These are phyloP conservation scores for Chernovozyma sophiae-reginae DNA, from an alignment of 1,139 yeast genomes.

Conservation along the genomic window DNA sequence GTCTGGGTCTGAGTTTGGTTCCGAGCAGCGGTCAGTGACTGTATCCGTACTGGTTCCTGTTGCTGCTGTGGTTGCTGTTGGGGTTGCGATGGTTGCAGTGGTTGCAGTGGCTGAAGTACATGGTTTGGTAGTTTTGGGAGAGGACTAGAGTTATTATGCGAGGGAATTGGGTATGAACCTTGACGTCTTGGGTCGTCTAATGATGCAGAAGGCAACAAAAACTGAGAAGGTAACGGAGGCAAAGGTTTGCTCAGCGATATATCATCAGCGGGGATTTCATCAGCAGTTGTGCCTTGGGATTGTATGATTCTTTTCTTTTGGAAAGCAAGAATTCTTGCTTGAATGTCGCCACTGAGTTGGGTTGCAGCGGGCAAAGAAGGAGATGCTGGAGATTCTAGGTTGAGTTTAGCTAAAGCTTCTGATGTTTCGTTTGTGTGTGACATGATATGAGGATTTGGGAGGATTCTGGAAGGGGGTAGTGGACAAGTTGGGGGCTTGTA, in stretches of 20 bases:
- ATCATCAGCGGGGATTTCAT: conserved; percentile 5
- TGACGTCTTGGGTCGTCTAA: neutral
- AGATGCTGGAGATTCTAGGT: conserved; percentile 7
- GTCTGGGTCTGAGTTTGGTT: neutral
- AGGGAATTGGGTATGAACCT: neutral
- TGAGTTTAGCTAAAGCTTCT: conserved; percentile 5
- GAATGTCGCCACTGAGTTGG: conserved; percentile 58
- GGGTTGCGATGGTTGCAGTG: neutral
- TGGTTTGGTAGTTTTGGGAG: neutral
- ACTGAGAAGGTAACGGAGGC: conserved; percentile 26
- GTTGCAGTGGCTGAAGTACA: neutral
- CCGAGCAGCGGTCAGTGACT: neutral
- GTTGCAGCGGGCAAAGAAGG: conserved; percentile 12
- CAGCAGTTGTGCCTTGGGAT: conserved; percentile 8
- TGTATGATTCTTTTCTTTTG: conserved; percentile 56
- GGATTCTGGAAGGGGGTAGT: too few relatives aligned
- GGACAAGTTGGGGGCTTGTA: too few relatives aligned
- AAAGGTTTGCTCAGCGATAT: conserved; percentile 21
- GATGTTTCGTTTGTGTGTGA: conserved; percentile 3
- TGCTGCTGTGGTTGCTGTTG: neutral
- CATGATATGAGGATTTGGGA: conserved; percentile 3
- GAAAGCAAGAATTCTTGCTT: conserved; percentile 71
- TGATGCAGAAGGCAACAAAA: conserved; percentile 2
- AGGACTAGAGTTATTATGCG: neutral
- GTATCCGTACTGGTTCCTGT: too few relatives aligned